These are phyloP conservation scores for Candida buenavistaensis DNA, from an alignment of 1,139 yeast species.

Conservation along the genomic window DNA sequence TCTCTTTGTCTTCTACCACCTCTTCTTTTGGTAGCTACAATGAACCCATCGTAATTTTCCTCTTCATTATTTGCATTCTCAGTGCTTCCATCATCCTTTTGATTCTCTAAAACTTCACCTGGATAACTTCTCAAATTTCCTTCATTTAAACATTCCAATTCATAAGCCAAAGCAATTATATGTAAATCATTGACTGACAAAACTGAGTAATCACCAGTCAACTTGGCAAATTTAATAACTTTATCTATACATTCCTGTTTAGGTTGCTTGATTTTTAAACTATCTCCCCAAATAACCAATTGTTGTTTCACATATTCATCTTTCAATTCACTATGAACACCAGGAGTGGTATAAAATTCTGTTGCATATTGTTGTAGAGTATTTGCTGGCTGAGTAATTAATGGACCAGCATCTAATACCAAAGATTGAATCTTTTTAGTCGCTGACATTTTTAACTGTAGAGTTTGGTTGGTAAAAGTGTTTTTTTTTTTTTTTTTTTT, in stretches of 20 bases:
- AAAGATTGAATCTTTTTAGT: slow-evolving; percentile 46
- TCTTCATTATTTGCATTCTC: slow-evolving; percentile 9
- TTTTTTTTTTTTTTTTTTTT: no score
- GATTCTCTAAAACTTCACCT: slow-evolving; percentile 48
- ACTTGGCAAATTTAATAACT: slow-evolving; percentile 73
- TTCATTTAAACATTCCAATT: slow-evolving; percentile 71
- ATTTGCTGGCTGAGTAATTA: slow-evolving; percentile 82
- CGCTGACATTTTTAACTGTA: slow-evolving; percentile 11
- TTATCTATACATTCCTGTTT: slow-evolving; percentile 58
- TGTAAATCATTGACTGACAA: slow-evolving; percentile 90
- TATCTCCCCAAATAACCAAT: slow-evolving; percentile 73
- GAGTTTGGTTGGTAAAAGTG: no score
- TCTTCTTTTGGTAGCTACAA: slow-evolving; percentile 42
- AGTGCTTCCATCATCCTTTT: no score
- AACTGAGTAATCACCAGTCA: slow-evolving; percentile 90
- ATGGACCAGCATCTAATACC: slow-evolving; percentile 92
- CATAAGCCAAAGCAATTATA: slow-evolving; percentile 87
- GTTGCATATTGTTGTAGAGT: slow-evolving; percentile 69
- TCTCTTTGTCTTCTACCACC: slow-evolving; percentile 66
- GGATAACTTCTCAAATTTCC: slow-evolving; percentile 68
- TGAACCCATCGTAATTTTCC: slow-evolving; percentile 13
- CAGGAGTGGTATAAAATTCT: slow-evolving; percentile 83
- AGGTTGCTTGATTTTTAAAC: slow-evolving; percentile 72
- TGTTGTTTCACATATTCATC: slow-evolving; percentile 85
- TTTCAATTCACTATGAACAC: slow-evolving; percentile 80